A percentile compares a stretch with the other conserved stretches of the same genome.
phyloP scores from a whole-genome alignment of 495 filamentous ascomycete genomes.

The Neurospora africana region DNA sequence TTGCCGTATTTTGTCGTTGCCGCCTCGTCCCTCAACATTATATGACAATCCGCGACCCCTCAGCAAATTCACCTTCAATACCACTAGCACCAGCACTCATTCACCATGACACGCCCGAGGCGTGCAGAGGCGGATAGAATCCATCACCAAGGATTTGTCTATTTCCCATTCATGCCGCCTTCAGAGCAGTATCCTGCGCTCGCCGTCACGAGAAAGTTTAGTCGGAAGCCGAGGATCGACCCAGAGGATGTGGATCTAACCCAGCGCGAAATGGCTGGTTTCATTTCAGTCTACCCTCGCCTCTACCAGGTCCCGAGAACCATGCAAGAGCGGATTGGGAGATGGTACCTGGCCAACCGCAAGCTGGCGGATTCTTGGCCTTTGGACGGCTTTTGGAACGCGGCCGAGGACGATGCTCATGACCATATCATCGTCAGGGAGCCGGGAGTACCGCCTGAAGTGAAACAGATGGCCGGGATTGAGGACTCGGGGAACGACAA shows the following conservation, averaged over 20 bases:
- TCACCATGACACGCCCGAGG: neutral
- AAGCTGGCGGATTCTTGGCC: neutral
- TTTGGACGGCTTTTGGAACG: neutral
- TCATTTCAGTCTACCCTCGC: slow-evolving; percentile 3
- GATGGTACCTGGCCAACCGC: neutral
- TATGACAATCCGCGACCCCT: neutral
- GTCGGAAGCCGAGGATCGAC: neutral
- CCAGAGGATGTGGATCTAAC: neutral
- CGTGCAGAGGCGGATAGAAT: neutral
- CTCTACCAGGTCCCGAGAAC: slow-evolving; percentile 5
- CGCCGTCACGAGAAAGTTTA: neutral
- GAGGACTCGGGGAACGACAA: neutral
- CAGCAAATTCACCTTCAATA: neutral
- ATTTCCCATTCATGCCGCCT: neutral
- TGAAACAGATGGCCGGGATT: neutral
- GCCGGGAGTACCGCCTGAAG: neutral
- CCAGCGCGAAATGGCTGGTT: neutral
- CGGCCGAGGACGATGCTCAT: neutral
- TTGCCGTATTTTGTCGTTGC: neutral
- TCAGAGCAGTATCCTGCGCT: neutral
- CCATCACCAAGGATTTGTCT: neutral
- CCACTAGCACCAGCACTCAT: neutral
- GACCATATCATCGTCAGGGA: neutral
- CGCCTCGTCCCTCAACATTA: neutral
- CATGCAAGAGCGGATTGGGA: neutral